Conservation (phyloP, 768 basidiomycete species). For the Cyathus striatus region DNA sequence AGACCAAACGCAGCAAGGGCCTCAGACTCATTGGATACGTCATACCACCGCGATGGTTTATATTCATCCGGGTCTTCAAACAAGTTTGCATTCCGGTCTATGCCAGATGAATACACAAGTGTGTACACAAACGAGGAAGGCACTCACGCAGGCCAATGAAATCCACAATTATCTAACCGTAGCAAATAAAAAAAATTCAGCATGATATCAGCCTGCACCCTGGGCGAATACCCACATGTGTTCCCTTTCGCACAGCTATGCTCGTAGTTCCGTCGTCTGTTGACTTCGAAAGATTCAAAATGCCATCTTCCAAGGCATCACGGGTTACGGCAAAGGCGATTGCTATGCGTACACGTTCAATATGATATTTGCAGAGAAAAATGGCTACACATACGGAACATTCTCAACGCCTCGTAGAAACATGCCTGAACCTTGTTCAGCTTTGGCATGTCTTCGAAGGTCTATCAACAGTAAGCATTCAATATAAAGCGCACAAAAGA, state of each 20-base stretch:
- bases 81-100: conserved; percentile 47
- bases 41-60: conserved; percentile 48
- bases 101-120: neutral
- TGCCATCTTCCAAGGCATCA: conserved; percentile 36
- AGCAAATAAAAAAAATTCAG: neutral
- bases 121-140: neutral
- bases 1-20: conserved; percentile 43
- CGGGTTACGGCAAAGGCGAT: conserved; percentile 34
- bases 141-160: conserved; percentile 46
- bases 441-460: conserved; percentile 32
- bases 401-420: conserved; percentile 39
- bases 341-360: conserved; percentile 18
- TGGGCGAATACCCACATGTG: conserved; percentile 18
- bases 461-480: conserved; percentile 13
- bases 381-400: conserved; percentile 43
- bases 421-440: conserved; percentile 38
- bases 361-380: neutral
- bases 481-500: neutral
- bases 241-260: conserved; percentile 35
- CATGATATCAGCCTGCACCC: neutral
- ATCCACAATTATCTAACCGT: conserved; percentile 32
- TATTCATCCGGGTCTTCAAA: conserved; percentile 42
- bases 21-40: conserved; percentile 34
- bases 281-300: conserved; percentile 33
- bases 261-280: conserved; percentile 28